Evolutionary conservation across 768 basidiomycete genomes (phyloP).

Genomic region (Rossbeevera mucosa): DNA sequence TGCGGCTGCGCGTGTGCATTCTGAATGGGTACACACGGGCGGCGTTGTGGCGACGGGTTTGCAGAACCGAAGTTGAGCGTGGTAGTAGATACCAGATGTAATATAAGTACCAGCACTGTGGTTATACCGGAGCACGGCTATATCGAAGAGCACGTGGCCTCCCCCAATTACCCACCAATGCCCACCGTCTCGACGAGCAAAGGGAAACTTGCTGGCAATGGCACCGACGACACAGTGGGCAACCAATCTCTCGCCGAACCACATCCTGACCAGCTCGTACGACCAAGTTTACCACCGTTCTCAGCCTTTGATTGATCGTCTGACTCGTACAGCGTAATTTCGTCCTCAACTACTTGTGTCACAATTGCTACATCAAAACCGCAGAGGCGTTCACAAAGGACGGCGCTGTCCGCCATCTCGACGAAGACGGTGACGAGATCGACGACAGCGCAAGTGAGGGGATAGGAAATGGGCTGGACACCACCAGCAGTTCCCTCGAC

Average conservation of each 20-base stretch:
- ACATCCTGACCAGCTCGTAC: slow-evolving; percentile 45
- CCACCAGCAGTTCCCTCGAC: slow-evolving; percentile 9
- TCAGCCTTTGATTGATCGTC: slow-evolving; percentile 2
- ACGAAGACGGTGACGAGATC: slow-evolving; percentile 69
- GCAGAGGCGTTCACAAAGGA: slow-evolving; percentile 65
- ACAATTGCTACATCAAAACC: slow-evolving; percentile 68
- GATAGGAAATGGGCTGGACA: slow-evolving; percentile 1
- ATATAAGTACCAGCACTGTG: slow-evolving; percentile 5
- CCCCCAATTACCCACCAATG: slow-evolving; percentile 9
- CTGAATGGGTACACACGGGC: slow-evolving; percentile 23
- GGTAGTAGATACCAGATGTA: background rate
- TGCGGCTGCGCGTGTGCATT: slow-evolving; percentile 26
- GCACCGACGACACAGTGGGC: slow-evolving; percentile 1
- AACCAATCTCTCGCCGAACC: slow-evolving; percentile 30
- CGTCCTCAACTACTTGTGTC: slow-evolving; percentile 73
- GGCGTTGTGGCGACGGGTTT: slow-evolving; percentile 22
- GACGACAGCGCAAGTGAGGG: slow-evolving; percentile 17
- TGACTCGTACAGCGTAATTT: slow-evolving; percentile 48
- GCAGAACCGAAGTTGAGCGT: slow-evolving; percentile 36
- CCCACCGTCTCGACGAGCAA: slow-evolving; percentile 14
- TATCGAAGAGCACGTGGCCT: slow-evolving; percentile 12
- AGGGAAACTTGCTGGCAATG: slow-evolving; percentile 11
- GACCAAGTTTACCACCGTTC: background rate
- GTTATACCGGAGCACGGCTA: background rate
- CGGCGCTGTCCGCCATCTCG: slow-evolving; percentile 55